Evolutionary conservation across 305 asterid genomes (phyloP), one percentile per base, ranked within the genome.

Genomic region (Fraxinus sp.): DNA sequence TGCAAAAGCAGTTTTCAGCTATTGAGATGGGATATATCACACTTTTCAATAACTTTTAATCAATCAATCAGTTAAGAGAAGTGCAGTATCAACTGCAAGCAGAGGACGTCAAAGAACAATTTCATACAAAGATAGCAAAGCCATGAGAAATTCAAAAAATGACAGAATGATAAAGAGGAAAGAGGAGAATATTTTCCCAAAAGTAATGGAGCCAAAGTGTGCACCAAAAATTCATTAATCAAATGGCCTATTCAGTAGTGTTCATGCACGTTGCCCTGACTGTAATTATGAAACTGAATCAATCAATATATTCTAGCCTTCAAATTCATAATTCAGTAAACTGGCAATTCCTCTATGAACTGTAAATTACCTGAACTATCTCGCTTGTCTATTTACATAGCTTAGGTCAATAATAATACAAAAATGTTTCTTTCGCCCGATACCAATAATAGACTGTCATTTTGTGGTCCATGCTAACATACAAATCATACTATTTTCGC

Each of bases 1-100:
- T 28, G 39, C 18, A 41, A 83, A 74, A 81, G 78, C 75, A 86
- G 35, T 52, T 85, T 72, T 59, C 64, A 85, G 77, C 80, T 72
- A 81, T 7, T 81, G 32, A 8, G 82, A 82, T 52, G 37, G 70
- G 80, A 68, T 64, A 55, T 39, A 82, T 73, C 85, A 46, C 82
- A 74, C 41, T 71, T 72, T 20, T 66, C 13, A 80, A 37, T 73
- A 79, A 55, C 72, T 79, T 49, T 79, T 22, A 24, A 78, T 35
- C 39, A 3, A 20, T 49, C 32, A 64, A 84, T 80, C 41, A 39
- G 26, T 16, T 66, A 75, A 62, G 74, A 73, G 77, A 77, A 59
- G 33, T 59, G 64, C 2, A 8, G 49, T 26, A 8, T 37, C 55
- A 81, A 59, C 77, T 32, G 37, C 78, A 72, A 22, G 75, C 7